A percentile compares a stretch with the other conserved stretches of the same genome.
These are phyloP conservation scores for Nepenthes gracilis DNA, from an alignment of 148 eudicot genomes.

Conservation along the genomic window DNA sequence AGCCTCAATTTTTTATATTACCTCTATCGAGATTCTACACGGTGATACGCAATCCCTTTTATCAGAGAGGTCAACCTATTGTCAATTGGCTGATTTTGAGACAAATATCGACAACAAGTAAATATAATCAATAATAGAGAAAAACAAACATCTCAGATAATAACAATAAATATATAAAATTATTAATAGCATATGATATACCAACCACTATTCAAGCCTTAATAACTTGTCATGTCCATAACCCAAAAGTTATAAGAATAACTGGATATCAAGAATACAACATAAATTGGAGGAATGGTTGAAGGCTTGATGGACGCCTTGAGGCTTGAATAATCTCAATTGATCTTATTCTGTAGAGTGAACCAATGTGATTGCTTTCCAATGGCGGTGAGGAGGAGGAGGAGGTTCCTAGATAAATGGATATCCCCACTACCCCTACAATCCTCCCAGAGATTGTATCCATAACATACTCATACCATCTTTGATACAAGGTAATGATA, in stretches of 20 bases:
- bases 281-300: conserved; percentile 34
- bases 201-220: conserved; percentile 12
- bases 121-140: no score
- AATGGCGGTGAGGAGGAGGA: conserved; percentile 9
- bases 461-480: no score
- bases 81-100: conserved; percentile 48
- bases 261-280: no score
- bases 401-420: conserved; percentile 2
- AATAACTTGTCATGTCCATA: conserved; percentile 71
- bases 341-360: conserved; percentile 44
- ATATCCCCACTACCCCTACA: no score
- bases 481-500: no score
- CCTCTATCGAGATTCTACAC: no score
- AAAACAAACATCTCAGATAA: no score
- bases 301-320: conserved; percentile 49
- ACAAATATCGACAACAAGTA: conserved; percentile 32
- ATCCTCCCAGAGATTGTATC: no score
- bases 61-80: conserved; percentile 44
- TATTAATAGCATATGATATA: no score
- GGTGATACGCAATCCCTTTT: conserved; percentile 4
- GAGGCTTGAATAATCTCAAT: conserved; percentile 44
- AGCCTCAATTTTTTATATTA: no score
- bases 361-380: conserved; percentile 12
- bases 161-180: no score
- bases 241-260: neutral